phyloP scores from a whole-genome alignment of 2,329 filamentous ascomycete genomes.

The Cladorrhinum sp. region DNA sequence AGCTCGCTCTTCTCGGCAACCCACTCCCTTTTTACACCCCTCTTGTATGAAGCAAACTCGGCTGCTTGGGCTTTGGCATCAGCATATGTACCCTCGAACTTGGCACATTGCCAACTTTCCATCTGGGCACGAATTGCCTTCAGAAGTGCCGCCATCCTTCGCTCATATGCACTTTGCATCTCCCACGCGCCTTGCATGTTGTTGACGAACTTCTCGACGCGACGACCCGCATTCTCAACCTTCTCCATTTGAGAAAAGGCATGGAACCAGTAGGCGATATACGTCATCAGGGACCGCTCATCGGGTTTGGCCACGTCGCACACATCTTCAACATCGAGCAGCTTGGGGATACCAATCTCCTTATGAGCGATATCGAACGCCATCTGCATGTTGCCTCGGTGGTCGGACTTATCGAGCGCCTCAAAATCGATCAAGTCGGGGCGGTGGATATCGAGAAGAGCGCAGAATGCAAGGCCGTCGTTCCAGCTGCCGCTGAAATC shows the following conservation, averaged over 20 bases:
- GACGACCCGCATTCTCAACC: conserved; percentile 92
- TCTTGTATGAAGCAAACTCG: conserved; percentile 86
- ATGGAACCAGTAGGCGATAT: conserved; percentile 99
- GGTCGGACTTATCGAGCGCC: conserved; percentile 86
- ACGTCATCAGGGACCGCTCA: conserved; percentile 96
- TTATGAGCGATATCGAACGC: conserved; percentile 95
- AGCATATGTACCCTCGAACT: conserved; percentile 85
- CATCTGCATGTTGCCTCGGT: conserved; percentile 94
- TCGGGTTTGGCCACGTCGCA: conserved; percentile 95
- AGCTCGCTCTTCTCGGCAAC: conserved; percentile 97
- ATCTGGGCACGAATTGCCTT: conserved; percentile 71
- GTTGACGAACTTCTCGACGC: conserved; percentile 97
- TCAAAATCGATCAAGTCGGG: conserved; percentile 98
- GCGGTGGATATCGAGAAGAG: conserved; percentile 91
- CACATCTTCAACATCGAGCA: conserved; percentile 96
- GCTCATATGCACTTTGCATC: conserved; percentile 96
- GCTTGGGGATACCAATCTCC: conserved; percentile 93
- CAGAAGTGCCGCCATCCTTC: conserved; percentile 81
- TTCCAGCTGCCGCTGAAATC: conserved; percentile 98
- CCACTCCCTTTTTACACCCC: conserved; percentile 87
- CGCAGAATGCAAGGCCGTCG: conserved; percentile 93
- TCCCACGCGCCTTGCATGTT: conserved; percentile 99
- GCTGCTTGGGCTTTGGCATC: conserved; percentile 86
- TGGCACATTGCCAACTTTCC: conserved; percentile 71
- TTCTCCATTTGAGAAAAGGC: conserved; percentile 99